Evolutionary conservation across 1,139 yeast genomes (phyloP).

Genomic region (Pichia sp.): DNA sequence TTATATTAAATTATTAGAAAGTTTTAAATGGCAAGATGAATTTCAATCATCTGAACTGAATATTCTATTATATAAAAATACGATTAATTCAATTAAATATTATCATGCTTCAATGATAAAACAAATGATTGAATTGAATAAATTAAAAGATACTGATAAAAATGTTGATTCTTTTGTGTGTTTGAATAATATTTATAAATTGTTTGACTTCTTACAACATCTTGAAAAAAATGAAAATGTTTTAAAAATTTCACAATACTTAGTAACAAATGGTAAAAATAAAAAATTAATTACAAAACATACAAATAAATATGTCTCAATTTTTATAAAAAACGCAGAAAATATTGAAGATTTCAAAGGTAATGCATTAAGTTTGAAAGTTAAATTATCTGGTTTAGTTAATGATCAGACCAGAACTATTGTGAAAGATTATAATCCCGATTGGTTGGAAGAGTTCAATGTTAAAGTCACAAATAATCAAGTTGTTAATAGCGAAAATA

Average conservation of each 20-base stretch:
- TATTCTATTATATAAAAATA: slow-evolving; percentile 21
- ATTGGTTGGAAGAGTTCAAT: slow-evolving; percentile 79
- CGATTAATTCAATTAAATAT: slow-evolving; percentile 19
- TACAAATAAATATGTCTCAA: slow-evolving; percentile 21
- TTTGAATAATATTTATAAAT: slow-evolving; percentile 25
- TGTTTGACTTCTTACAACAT: slow-evolving; percentile 15
- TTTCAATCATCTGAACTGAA: slow-evolving; percentile 22
- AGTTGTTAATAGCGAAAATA: background rate
- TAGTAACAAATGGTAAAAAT: slow-evolving; percentile 11
- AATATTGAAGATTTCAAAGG: slow-evolving; percentile 51
- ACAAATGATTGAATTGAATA: slow-evolving; percentile 12
- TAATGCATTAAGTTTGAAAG: slow-evolving; percentile 59
- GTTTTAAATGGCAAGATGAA: slow-evolving; percentile 25
- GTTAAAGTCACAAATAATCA: slow-evolving; percentile 5
- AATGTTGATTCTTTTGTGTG: slow-evolving; percentile 25
- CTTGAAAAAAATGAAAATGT: slow-evolving; percentile 13
- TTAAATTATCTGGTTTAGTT: slow-evolving; percentile 59
- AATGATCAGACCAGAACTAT: slow-evolving; percentile 70
- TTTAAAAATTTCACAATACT: slow-evolving; percentile 29
- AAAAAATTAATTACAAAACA: slow-evolving; percentile 5
- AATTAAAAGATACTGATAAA: slow-evolving; percentile 16
- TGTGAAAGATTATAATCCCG: slow-evolving; percentile 59
- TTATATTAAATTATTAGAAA: slow-evolving; percentile 24
- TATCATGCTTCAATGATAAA: slow-evolving; percentile 22
- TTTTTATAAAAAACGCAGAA: slow-evolving; percentile 61